Conservation (phyloP, 2,329 filamentous ascomycete species). For the Colletotrichum sp. region DNA sequence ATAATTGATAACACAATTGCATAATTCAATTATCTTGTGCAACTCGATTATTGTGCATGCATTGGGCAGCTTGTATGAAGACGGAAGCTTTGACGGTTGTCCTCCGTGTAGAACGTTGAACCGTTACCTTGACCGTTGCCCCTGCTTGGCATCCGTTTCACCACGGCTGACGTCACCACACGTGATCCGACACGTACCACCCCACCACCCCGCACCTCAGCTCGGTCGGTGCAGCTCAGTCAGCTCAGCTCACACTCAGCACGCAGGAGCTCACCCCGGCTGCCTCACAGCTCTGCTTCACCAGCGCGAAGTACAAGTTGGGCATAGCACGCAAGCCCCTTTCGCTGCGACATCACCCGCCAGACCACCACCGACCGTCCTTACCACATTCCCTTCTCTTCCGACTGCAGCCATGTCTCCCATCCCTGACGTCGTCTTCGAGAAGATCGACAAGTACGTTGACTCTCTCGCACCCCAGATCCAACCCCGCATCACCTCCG, state of each 20-base stretch:
- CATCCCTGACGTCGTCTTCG: slow-evolving; percentile 47
- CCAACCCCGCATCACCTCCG: slow-evolving; percentile 48
- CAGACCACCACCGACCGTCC: not conserved
- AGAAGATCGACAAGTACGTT: slow-evolving; percentile 50
- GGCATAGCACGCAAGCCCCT: not conserved
- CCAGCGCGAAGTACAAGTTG: not conserved
- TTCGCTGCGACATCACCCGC: not conserved
- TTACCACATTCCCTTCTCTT: not conserved
- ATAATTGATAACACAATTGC: not conserved
- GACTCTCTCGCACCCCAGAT: slow-evolving; percentile 52
- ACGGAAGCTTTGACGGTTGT: not conserved
- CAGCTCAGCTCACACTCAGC: not conserved
- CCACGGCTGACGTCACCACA: not conserved
- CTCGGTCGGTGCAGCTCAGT: not conserved
- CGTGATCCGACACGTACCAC: not conserved
- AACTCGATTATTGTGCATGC: not conserved
- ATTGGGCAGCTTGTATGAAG: not conserved
- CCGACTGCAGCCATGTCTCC: slow-evolving; percentile 32
- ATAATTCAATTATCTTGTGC: not conserved
- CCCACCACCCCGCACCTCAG: not conserved
- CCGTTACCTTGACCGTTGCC: not conserved
- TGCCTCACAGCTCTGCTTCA: not conserved
- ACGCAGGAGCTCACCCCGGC: not conserved
- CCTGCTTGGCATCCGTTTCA: not conserved
- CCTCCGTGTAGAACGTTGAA: not conserved